Percentiles rank a stretch among this genome's conserved stretches.
Evolutionary conservation across 1,284 basidiomycete genomes (phyloP).

Genomic region (Naganishia liquefaciens): DNA sequence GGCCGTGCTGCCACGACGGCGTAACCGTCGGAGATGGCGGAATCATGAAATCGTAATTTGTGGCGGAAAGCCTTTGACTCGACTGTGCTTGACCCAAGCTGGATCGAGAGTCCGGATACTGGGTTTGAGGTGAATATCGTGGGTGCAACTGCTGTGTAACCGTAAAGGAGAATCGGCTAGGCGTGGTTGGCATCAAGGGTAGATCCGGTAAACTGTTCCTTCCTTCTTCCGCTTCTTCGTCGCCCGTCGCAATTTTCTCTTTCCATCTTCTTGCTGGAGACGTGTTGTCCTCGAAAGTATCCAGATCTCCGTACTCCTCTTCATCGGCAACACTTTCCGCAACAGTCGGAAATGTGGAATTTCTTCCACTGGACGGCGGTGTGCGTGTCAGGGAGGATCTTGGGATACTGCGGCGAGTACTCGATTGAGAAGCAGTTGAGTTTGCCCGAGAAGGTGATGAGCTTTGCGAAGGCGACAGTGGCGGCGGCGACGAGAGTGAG

Average conservation of each 20-base stretch:
- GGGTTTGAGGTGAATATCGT: constrained; percentile 6
- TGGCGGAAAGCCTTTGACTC: constrained; percentile 13
- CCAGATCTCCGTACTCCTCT: background rate
- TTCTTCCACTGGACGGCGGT: constrained; percentile 6
- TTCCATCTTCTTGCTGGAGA: constrained; percentile 14
- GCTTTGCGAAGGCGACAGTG: constrained; percentile 10
- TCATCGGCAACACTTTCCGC: constrained; percentile 9
- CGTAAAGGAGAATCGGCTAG: constrained; percentile 26
- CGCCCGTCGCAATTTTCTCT: background rate
- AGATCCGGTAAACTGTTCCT: constrained; percentile 27
- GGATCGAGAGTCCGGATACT: constrained; percentile 3
- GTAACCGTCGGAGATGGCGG: constrained; percentile 16
- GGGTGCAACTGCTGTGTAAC: constrained; percentile 15
- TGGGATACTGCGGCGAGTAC: background rate
- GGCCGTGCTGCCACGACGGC: constrained; percentile 17
- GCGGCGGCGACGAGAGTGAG: constrained; percentile 13
- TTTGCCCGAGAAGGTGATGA: constrained; percentile 18
- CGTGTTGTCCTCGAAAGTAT: constrained; percentile 9
- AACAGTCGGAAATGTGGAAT: constrained; percentile 1
- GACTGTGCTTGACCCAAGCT: background rate
- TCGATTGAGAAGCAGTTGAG: constrained; percentile 9
- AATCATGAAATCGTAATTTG: constrained; percentile 9
- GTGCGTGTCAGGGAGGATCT: constrained; percentile 11
- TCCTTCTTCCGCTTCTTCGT: constrained; percentile 27
- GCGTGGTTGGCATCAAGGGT: constrained; percentile 26